These are phyloP conservation scores for Rhododendron vialii DNA, from an alignment of 148 eudicot species.

Conservation along the genomic window DNA sequence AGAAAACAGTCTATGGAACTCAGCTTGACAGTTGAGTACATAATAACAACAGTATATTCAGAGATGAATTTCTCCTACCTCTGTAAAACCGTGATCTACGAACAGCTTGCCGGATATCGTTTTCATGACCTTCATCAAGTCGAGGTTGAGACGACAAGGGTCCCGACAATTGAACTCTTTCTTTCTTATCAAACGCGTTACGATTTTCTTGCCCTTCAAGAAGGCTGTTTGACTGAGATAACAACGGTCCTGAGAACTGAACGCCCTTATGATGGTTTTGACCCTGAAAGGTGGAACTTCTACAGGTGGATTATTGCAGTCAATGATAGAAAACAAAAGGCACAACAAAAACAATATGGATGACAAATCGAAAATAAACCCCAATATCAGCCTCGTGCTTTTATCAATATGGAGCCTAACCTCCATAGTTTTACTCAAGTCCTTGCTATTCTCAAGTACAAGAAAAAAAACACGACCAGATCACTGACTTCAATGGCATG, in stretches of 20 bases:
- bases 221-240: constrained; percentile 13
- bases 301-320: background rate
- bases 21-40: background rate
- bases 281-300: constrained; percentile 17
- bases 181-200: background rate
- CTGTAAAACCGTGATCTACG: constrained; percentile 28
- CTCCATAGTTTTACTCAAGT: background rate
- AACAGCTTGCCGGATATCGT: constrained; percentile 18
- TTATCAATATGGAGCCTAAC: background rate
- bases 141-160: constrained; percentile 21
- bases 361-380: background rate
- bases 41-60: too few species aligned
- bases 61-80: constrained; percentile 21
- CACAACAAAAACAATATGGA: background rate
- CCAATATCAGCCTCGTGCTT: background rate
- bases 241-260: constrained; percentile 27
- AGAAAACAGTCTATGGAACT: background rate
- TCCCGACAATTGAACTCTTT: constrained; percentile 21
- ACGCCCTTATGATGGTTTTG: constrained; percentile 5
- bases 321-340: background rate
- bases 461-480: background rate
- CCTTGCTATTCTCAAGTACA: background rate
- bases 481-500: background rate
- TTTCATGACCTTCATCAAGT: constrained; percentile 18
- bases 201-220: constrained; percentile 19